phyloP scores from a whole-genome alignment of 805 yeast genomes.

The Candida methanosorbosa region DNA sequence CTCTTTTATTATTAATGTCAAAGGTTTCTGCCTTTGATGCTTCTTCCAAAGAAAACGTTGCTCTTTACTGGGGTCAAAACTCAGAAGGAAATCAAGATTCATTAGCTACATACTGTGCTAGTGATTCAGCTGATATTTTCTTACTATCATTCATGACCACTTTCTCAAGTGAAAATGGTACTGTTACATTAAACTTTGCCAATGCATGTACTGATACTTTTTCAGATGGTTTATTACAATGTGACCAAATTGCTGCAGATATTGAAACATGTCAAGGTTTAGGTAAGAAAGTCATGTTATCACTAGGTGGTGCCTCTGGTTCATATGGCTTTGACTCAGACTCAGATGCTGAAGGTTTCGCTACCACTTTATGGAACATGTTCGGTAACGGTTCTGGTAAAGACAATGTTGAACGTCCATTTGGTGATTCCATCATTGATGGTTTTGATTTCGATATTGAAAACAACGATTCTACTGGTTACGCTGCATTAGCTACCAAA shows the following conservation, averaged over 20 bases:
- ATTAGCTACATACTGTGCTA: slow-evolving; percentile 53
- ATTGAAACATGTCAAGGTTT: slow-evolving; percentile 64
- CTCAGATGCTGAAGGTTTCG: slow-evolving; percentile 49
- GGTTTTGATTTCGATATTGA: slow-evolving; percentile 80
- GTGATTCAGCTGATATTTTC: slow-evolving; percentile 62
- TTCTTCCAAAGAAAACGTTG: slow-evolving; percentile 48
- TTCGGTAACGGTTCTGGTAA: slow-evolving; percentile 49
- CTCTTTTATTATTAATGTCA: slow-evolving; percentile 4
- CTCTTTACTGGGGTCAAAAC: slow-evolving; percentile 85
- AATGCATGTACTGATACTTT: slow-evolving; percentile 32
- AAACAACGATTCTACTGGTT: slow-evolving; percentile 52
- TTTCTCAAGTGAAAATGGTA: slow-evolving; percentile 39
- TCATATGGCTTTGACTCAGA: slow-evolving; percentile 44
- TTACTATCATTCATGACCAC: slow-evolving; percentile 60
- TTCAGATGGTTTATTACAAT: slow-evolving; percentile 32
- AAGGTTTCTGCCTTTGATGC: slow-evolving; percentile 21
- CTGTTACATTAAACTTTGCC: slow-evolving; percentile 49
- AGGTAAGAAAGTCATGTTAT: slow-evolving; percentile 74
- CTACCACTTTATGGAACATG: slow-evolving; percentile 50
- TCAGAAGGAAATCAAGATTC: slow-evolving; percentile 51
- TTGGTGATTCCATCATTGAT: slow-evolving; percentile 69
- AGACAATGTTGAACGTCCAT: slow-evolving; percentile 36
- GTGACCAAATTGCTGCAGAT: slow-evolving; percentile 44
- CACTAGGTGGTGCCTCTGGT: slow-evolving; percentile 70
- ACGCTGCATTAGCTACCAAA: slow-evolving; percentile 48